Evolutionary conservation across 2,329 filamentous ascomycete species (phyloP), one percentile per base, ranked within the genome.

Genomic region (Fusarium pseudocircinatum): DNA sequence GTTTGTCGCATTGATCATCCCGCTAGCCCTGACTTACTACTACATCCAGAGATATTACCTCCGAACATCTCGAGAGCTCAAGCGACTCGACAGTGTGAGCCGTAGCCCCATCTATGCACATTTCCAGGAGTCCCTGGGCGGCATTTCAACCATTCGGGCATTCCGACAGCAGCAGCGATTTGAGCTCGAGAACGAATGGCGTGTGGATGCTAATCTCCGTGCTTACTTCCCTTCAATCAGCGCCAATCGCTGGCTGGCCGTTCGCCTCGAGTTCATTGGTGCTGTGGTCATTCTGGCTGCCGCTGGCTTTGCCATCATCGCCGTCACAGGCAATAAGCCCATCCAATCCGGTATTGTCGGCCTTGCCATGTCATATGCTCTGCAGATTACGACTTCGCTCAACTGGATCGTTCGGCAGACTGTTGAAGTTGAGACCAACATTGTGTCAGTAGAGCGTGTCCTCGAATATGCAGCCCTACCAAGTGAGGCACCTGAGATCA

Each of bases 361-460:
- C 85, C 86, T 99, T 78, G 91, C 94, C 73, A 97, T 99, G 95
- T 97, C 96, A 52, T 98, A 98, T 83, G 96, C 95, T 43, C 88
- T 99, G 72, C 94, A 98, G 84, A 98, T 99, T 79, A 99, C 96
- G 4, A 94, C 96, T 75, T 97, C 95, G 40, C 89, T 99, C 78
- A 99, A 98, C 86, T 99, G 96, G 96, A 98, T 99, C 79, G 96
- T 99, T 58, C 91, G 97, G 67, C 96, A 99, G 84, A 98, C 95
- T 1, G 96, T 99, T 39, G 97, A 99, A 83, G 96, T 99, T n/a
- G 97, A 99, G 87, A 98, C 96, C n/a, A 99, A 99, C 83, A 99
- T 99, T 79, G 96, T 99, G 50, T 97, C 96, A 15, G 96, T 99
- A 42, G 96, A 99, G 87, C 93, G 96, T 79, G 95, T 99, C 53